A percentile compares a stretch with the other conserved stretches of the same genome.
Evolutionary conservation across 495 filamentous ascomycete species (phyloP).

Genomic region (Oidiodendron maius): DNA sequence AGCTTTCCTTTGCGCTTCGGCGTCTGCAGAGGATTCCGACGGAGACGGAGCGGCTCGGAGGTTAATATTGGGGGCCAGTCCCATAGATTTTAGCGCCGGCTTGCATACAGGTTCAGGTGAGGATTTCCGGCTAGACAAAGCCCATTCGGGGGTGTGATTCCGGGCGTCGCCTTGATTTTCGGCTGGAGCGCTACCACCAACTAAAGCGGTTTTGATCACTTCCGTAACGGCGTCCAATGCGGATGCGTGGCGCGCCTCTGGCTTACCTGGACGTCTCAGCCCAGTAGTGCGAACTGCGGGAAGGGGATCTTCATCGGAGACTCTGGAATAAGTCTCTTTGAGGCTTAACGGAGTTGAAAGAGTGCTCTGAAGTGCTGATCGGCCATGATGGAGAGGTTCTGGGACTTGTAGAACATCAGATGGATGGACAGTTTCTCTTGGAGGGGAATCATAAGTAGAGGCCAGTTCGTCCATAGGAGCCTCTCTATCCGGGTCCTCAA

Average conservation of each 20-base stretch:
- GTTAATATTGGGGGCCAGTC: not conserved
- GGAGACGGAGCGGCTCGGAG: not conserved
- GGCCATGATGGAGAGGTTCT: not conserved
- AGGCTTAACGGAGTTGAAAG: constrained; percentile 12
- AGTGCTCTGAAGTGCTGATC: constrained; percentile 8
- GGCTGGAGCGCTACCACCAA: constrained; percentile 3
- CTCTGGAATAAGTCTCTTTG: constrained; percentile 1
- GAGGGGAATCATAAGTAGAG: not conserved
- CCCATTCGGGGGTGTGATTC: constrained; percentile 2
- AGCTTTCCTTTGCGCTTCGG: constrained; percentile 5
- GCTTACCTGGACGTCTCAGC: constrained; percentile 2
- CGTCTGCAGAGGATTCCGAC: not conserved
- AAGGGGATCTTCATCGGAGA: constrained; percentile 1
- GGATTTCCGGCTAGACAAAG: constrained; percentile 13
- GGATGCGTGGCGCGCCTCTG: constrained; percentile 9
- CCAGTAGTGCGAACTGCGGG: not conserved
- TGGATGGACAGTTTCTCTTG: constrained; percentile 12
- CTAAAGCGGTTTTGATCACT: constrained; percentile 11
- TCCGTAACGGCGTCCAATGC: constrained; percentile 14
- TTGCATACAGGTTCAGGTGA: constrained; percentile 2
- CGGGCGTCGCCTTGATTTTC: not conserved
- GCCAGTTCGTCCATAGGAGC: not conserved
- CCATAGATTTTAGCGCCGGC: not conserved
- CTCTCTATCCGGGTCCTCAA: not conserved
- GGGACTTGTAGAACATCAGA: constrained; percentile 11